A percentile compares a stretch with the other conserved stretches of the same genome.
Evolutionary conservation across 352 stramenopile genomes (phyloP).

Genomic region (Globisporangium nodosum): DNA sequence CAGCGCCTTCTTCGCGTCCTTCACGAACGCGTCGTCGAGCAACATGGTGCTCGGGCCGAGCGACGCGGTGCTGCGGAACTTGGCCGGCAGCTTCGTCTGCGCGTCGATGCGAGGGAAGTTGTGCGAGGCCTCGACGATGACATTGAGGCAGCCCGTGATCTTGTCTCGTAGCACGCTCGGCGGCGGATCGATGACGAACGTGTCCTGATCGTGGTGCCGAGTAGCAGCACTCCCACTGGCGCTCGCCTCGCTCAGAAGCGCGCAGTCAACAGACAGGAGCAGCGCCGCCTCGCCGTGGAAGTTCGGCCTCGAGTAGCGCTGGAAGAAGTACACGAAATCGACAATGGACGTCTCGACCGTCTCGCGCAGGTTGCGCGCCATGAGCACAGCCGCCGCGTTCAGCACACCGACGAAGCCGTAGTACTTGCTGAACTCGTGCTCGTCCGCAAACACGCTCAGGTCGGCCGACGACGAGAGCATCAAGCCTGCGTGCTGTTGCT

Average conservation of each 20-base stretch:
- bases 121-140: conserved; percentile 78
- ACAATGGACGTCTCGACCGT: conserved; percentile 82
- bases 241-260: conserved; percentile 4
- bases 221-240: conserved; percentile 12
- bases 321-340: conserved; percentile 69
- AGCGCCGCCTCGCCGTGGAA: conserved; percentile 61
- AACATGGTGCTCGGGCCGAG: conserved; percentile 84
- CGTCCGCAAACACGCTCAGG: conserved; percentile 14
- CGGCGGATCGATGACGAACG: conserved; percentile 62
- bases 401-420: conserved; percentile 66
- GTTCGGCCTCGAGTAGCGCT: conserved; percentile 43
- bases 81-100: conserved; percentile 65
- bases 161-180: conserved; percentile 51
- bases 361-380: conserved; percentile 86
- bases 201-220: conserved; percentile 17
- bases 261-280: conserved; percentile 54
- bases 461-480: conserved; percentile 5
- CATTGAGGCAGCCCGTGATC: conserved; percentile 51
- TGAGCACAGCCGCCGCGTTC: conserved; percentile 80
- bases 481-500: not conserved
- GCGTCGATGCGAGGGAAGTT: conserved; percentile 87
- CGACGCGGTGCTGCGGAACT: conserved; percentile 47
- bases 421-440: conserved; percentile 41
- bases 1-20: conserved; percentile 59
- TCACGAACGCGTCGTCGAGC: conserved; percentile 73